Conservation (phyloP, 768 basidiomycete species). For the Goffeauzyma gilvescens region DNA sequence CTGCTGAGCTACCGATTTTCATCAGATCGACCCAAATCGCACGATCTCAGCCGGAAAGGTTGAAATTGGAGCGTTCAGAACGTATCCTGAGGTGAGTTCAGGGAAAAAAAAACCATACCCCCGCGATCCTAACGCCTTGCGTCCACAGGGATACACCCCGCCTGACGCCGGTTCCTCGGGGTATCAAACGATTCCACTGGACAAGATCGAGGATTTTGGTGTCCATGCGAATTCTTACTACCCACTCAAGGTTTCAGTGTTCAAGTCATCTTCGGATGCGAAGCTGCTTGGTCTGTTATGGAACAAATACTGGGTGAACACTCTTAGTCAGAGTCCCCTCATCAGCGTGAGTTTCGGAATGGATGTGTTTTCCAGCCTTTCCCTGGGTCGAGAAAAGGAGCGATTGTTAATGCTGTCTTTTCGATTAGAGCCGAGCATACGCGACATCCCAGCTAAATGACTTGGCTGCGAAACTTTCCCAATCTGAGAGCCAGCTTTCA, state of each 20-base stretch:
- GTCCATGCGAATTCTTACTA: constrained; percentile 96
- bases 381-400: background rate
- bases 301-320: constrained; percentile 99
- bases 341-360: constrained; percentile 46
- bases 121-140: background rate
- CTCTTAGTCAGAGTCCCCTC: constrained; percentile 75
- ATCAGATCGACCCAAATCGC: constrained; percentile 86
- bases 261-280: constrained; percentile 75
- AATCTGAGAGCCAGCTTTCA: background rate
- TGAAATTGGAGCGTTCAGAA: constrained; percentile 95
- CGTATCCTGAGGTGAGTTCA: constrained; percentile 54
- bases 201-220: constrained; percentile 97
- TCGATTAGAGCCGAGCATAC: constrained; percentile 67
- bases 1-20: background rate
- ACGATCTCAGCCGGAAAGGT: constrained; percentile 97
- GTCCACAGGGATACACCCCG: constrained; percentile 54
- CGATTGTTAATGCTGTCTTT: background rate
- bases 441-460: constrained; percentile 79
- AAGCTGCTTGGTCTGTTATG: constrained; percentile 75
- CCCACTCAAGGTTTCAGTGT: constrained; percentile 78
- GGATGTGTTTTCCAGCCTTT: background rate
- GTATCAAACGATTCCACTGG: constrained; percentile 88
- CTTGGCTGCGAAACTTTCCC: constrained; percentile 61
- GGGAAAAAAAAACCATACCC: background rate
- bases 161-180: constrained; percentile 48